These are phyloP conservation scores for Russula vinacea DNA, from an alignment of 768 basidiomycete genomes.

Conservation along the genomic window DNA sequence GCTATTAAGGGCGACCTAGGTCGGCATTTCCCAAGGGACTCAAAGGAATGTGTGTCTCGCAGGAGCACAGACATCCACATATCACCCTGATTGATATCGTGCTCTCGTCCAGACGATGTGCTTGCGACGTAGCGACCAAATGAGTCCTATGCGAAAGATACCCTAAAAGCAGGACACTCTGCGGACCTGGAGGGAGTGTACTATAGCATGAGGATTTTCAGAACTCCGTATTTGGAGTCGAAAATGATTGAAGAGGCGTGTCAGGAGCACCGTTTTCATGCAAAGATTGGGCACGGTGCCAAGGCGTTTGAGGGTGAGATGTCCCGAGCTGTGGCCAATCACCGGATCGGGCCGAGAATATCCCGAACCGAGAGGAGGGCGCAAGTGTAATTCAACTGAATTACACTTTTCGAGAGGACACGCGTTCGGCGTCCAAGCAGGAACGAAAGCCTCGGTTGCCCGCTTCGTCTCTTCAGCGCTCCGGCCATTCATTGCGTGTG, in stretches of 20 bases:
- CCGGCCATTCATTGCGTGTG: neutral
- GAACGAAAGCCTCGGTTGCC: conserved; percentile 9
- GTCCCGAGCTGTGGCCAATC: neutral
- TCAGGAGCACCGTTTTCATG: conserved; percentile 1
- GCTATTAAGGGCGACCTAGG: neutral
- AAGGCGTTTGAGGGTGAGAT: neutral
- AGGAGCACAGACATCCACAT: neutral
- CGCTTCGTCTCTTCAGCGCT: conserved; percentile 10
- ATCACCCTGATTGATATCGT: neutral
- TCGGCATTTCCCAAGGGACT: neutral
- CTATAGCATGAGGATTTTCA: neutral
- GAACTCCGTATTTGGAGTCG: neutral
- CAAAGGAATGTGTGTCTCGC: neutral
- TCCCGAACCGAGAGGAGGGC: conserved; percentile 5
- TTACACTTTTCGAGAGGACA: neutral
- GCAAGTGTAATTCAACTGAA: neutral
- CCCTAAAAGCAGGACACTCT: neutral
- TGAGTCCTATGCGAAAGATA: neutral
- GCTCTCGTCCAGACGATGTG: neutral
- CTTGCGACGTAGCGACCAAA: neutral
- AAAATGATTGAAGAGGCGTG: conserved; percentile 5
- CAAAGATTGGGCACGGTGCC: neutral
- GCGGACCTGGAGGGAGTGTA: neutral
- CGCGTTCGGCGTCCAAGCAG: conserved; percentile 1
- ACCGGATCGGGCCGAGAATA: neutral